Conservation (phyloP, 768 basidiomycete species). For the Coprinopsis sp. region DNA sequence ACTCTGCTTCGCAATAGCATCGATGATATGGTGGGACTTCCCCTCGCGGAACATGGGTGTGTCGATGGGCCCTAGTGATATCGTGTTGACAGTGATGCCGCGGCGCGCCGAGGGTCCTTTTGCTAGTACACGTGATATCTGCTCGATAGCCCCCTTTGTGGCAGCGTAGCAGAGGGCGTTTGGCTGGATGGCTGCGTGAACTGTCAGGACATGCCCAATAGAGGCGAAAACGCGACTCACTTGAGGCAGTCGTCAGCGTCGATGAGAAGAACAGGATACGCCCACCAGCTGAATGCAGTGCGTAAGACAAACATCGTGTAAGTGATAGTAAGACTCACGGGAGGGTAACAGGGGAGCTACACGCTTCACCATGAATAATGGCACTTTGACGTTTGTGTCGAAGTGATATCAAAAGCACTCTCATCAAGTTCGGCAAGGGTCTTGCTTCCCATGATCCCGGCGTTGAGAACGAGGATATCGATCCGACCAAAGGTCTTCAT, state of each 20-base stretch:
- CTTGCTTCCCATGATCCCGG: conserved; percentile 51
- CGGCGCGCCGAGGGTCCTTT: too few species aligned
- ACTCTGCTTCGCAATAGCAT: conserved; percentile 39
- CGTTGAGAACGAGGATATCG: conserved; percentile 58
- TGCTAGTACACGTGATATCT: conserved; percentile 51
- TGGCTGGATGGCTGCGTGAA: conserved; percentile 33
- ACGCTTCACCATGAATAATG: conserved; percentile 49
- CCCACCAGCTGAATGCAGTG: conserved; percentile 36
- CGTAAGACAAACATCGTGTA: neutral
- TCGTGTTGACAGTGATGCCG: conserved; percentile 55
- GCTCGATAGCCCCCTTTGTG: conserved; percentile 58
- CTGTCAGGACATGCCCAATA: conserved; percentile 1
- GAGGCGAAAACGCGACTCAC: conserved; percentile 18
- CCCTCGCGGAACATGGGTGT: conserved; percentile 53
- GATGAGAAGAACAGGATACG: conserved; percentile 56
- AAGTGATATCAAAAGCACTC: conserved; percentile 48
- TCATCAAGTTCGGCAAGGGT: conserved; percentile 48
- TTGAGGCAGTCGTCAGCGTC: conserved; percentile 40
- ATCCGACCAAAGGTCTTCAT: conserved; percentile 45
- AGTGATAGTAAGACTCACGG: conserved; percentile 27
- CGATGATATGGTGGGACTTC: conserved; percentile 43
- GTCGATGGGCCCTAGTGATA: conserved; percentile 53
- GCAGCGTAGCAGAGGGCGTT: conserved; percentile 48
- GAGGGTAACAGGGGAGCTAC: conserved; percentile 38
- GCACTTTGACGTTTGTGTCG: conserved; percentile 54